Base-by-base conservation (phyloP, 768 basidiomycete species). In the Mycena albidolilacea region DNA sequence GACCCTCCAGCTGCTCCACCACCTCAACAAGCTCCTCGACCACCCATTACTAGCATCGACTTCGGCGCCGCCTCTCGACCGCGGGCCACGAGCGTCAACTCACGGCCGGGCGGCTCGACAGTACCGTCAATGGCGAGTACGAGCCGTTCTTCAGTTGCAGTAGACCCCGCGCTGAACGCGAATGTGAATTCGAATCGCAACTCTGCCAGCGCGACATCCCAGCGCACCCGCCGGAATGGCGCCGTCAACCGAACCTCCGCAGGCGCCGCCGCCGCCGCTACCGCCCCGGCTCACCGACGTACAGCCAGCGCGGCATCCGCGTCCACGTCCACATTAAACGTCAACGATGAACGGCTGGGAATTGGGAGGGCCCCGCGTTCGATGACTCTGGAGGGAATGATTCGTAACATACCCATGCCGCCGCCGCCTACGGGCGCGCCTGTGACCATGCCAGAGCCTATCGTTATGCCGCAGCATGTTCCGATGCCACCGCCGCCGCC, bases 401-500 rank as follows among this genome's bases (percentile, higher is more conserved):
- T 57, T 39, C 72, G 57, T 15, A 41, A 8, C 10, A 37, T 68
- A 5, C 62, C 66, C n/a, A 41, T 54, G 64, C 60, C 71, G 1
- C 60, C 50, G 14, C 63, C 70, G n/a, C 63, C 70, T 46, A 17
- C 44, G 14, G 44, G 7, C 2, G 12, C 50, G 35, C 60, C 55
- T n/a, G 14, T 50, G 52, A 30, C 35, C 9, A 66, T 66, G 54
- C 50, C 61, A 7, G 38, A 23, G 43, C 44, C 41, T 21, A 50
- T 63, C 19, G 15, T 48, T 30, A 65, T 65, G 70, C 70, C 64
- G 5, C 48, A 21, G 44, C 65, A 72, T 48, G n/a, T 72, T 11
- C 71, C 65, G 12, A 72, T 72, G 71, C 71, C 71, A 10, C 65
- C 39, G 17, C 71, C 71, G 4, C 70, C 70, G 8, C 37, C 41